phyloP scores from a whole-genome alignment of 495 filamentous ascomycete species.

The Friedmanniomyces simplex region DNA sequence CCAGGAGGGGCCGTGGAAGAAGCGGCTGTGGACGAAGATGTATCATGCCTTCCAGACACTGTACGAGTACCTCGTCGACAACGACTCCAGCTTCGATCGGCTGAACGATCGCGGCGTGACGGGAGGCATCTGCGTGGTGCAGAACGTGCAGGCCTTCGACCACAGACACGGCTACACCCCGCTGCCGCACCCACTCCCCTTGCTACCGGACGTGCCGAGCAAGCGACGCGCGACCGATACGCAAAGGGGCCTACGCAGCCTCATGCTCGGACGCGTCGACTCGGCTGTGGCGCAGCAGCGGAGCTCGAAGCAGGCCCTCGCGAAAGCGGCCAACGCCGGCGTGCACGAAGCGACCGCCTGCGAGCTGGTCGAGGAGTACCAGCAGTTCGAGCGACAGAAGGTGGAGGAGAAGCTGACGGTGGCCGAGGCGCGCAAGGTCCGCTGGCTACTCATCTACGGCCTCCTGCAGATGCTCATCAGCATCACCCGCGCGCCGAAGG shows the following conservation, averaged over 20 bases:
- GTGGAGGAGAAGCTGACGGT: constrained; percentile 33
- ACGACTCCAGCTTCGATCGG: constrained; percentile 34
- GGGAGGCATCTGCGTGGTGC: constrained; percentile 50
- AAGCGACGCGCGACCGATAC: constrained; percentile 15
- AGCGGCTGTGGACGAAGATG: constrained; percentile 44
- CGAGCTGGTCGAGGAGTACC: constrained; percentile 37
- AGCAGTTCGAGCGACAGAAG: constrained; percentile 33
- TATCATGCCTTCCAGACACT: constrained; percentile 51
- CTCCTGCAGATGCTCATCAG: constrained; percentile 47
- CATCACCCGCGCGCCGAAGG: constrained; percentile 28
- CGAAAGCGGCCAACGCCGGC: constrained; percentile 33
- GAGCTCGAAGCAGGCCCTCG: constrained; percentile 27
- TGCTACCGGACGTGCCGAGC: constrained; percentile 37
- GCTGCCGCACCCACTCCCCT: constrained; percentile 47
- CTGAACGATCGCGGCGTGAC: constrained; percentile 28
- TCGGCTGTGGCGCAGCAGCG: constrained; percentile 21
- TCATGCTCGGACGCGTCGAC: constrained; percentile 26
- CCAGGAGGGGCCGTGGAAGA: constrained; percentile 37
- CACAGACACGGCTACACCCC: constrained; percentile 40
- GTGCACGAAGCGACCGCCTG: constrained; percentile 25
- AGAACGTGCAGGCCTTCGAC: constrained; percentile 51
- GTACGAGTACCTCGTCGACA: constrained; percentile 53
- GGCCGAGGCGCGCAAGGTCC: constrained; percentile 35
- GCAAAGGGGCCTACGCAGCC: constrained; percentile 22
- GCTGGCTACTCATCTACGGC: constrained; percentile 66